phyloP scores from a whole-genome alignment of 176 grass and related monocot species.

The Eragrostis nindensis region DNA sequence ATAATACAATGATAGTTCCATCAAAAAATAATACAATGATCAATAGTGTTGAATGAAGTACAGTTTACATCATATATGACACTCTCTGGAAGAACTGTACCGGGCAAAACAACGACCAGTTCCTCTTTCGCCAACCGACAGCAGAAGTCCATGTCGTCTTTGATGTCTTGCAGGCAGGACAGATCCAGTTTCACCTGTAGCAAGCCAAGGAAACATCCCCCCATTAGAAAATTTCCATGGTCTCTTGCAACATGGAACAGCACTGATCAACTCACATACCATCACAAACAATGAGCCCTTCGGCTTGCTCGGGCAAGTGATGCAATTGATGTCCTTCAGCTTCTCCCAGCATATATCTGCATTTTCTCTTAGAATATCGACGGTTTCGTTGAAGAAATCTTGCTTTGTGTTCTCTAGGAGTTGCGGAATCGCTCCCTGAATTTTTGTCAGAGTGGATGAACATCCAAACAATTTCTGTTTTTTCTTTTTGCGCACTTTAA shows the following conservation, averaged over 20 bases:
- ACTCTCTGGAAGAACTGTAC: neutral
- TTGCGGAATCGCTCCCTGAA: conserved; percentile 62
- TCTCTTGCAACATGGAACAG: neutral
- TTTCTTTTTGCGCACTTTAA: neutral
- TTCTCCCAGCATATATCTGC: conserved; percentile 62
- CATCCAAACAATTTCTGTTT: neutral
- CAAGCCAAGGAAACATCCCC: neutral
- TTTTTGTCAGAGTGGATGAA: neutral
- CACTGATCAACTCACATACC: conserved; percentile 31
- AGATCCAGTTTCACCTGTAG: conserved; percentile 67
- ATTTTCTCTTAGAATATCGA: conserved; percentile 31
- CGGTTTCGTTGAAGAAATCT: conserved; percentile 54
- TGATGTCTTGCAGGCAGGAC: conserved; percentile 54
- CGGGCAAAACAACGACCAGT: conserved; percentile 67
- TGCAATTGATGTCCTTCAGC: conserved; percentile 55
- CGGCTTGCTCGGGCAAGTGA: conserved; percentile 67
- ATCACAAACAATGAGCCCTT: conserved; percentile 74
- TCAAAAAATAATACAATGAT: no score
- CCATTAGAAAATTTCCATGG: neutral
- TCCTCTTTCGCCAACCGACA: conserved; percentile 66
- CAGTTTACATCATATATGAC: neutral
- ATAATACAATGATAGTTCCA: neutral
- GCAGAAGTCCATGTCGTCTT: conserved; percentile 82
- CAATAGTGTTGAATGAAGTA: neutral
- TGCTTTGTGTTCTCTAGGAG: conserved; percentile 58